Percentiles rank a stretch among this genome's conserved stretches.
phyloP scores from a whole-genome alignment of 306 rosid species.

The Abrus pulchellus region DNA sequence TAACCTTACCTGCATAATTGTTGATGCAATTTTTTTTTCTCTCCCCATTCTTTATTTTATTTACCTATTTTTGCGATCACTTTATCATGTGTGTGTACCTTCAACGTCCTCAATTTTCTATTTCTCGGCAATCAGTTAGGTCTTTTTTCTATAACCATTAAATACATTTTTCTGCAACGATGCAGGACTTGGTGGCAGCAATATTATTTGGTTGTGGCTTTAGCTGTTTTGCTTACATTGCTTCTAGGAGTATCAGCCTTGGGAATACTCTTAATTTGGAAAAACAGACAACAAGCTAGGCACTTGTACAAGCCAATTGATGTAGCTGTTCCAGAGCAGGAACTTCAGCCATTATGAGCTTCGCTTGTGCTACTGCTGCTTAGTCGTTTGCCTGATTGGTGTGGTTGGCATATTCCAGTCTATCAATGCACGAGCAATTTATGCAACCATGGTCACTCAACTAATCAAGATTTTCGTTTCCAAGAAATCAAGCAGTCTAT shows the following conservation, averaged over 20 bases:
- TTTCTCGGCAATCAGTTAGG: not conserved
- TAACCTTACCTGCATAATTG: not conserved
- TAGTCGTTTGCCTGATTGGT: constrained; percentile 34
- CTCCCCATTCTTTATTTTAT: constrained; percentile 13
- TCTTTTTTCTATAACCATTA: constrained; percentile 23
- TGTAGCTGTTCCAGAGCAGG: constrained; percentile 77
- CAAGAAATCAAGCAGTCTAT: constrained; percentile 46
- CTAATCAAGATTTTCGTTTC: constrained; percentile 54
- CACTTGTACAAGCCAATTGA: constrained; percentile 79
- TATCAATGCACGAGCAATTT: constrained; percentile 36
- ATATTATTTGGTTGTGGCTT: constrained; percentile 51
- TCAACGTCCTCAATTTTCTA: constrained; percentile 2
- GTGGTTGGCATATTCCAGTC: constrained; percentile 43
- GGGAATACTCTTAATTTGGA: constrained; percentile 77
- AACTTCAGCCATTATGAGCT: constrained; percentile 86
- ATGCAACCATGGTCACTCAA: constrained; percentile 36
- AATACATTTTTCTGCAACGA: constrained; percentile 42
- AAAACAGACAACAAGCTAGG: constrained; percentile 58
- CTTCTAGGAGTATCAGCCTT: constrained; percentile 59
- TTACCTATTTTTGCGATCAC: constrained; percentile 19
- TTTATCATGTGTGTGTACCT: not conserved
- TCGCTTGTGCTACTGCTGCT: constrained; percentile 37
- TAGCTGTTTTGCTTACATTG: constrained; percentile 59
- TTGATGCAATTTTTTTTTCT: not conserved
- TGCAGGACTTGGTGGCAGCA: constrained; percentile 83